Percentiles rank a stretch among this genome's conserved stretches.
Conservation (phyloP, 352 stramenopile genomes). For the Phytophthora megakarya region DNA sequence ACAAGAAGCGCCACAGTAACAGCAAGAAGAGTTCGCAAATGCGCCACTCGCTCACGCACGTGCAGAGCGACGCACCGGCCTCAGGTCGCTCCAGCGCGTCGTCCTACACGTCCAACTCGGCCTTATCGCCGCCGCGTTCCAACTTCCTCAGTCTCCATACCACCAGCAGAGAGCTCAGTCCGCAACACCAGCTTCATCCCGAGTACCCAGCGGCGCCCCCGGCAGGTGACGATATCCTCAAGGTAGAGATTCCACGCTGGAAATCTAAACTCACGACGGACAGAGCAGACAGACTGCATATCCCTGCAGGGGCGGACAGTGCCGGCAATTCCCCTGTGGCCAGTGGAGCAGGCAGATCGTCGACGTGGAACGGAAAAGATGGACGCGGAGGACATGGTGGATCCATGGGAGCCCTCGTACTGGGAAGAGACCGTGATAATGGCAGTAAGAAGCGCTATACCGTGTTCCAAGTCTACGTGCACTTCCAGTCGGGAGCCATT, state of each 20-base stretch:
- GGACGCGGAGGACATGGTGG: slow-evolving; percentile 39
- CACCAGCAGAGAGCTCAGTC: slow-evolving; percentile 34
- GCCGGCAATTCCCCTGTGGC: slow-evolving; percentile 39
- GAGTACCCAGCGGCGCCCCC: slow-evolving; percentile 37
- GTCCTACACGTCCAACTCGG: slow-evolving; percentile 34
- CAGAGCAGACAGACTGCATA: slow-evolving; percentile 42
- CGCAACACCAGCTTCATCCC: slow-evolving; percentile 37
- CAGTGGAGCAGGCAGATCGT: slow-evolving; percentile 32
- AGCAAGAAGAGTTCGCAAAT: slow-evolving; percentile 41
- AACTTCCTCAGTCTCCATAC: slow-evolving; percentile 29
- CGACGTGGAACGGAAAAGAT: slow-evolving; percentile 64
- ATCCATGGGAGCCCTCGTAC: slow-evolving; percentile 41
- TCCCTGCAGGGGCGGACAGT: slow-evolving; percentile 35
- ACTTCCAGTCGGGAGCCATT: slow-evolving; percentile 71
- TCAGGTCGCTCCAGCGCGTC: slow-evolving; percentile 35
- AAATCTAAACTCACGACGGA: slow-evolving; percentile 61
- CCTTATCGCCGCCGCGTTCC: slow-evolving; percentile 29
- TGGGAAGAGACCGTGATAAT: slow-evolving; percentile 24
- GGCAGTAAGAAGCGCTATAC: slow-evolving; percentile 73
- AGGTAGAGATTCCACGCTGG: slow-evolving; percentile 79
- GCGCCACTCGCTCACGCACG: slow-evolving; percentile 59
- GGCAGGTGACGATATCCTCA: slow-evolving; percentile 62
- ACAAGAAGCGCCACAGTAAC: slow-evolving; percentile 33
- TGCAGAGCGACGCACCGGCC: slow-evolving; percentile 35
- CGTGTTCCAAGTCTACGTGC: slow-evolving; percentile 78